These are phyloP conservation scores for Diaporthe caulivora DNA, from an alignment of 2,329 filamentous ascomycete genomes.

Conservation along the genomic window DNA sequence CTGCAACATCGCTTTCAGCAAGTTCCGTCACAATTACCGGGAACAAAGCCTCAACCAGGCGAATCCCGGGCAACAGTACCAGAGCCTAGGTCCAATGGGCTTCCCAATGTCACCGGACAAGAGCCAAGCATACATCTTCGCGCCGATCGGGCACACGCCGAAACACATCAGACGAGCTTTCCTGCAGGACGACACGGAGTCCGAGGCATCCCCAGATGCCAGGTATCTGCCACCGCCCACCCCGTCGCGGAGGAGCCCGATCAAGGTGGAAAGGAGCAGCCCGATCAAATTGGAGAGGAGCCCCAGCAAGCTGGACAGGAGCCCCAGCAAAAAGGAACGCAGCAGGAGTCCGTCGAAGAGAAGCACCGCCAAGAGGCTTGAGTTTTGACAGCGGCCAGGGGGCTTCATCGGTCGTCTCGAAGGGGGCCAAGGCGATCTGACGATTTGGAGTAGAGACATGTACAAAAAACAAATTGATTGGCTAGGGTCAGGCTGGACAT, in stretches of 20 bases:
- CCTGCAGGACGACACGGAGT: slow-evolving; percentile 61
- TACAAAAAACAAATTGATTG: slow-evolving; percentile 10
- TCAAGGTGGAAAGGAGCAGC: slow-evolving; percentile 63
- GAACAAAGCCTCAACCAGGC: slow-evolving; percentile 16
- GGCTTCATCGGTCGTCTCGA: no score
- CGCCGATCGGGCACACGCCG: slow-evolving; percentile 63
- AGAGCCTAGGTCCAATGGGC: slow-evolving; percentile 42
- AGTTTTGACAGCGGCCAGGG: neutral
- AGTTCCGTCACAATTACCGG: slow-evolving; percentile 46
- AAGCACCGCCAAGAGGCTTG: slow-evolving; percentile 6
- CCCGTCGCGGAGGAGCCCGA: slow-evolving; percentile 62
- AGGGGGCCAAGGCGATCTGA: neutral
- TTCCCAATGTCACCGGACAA: slow-evolving; percentile 44
- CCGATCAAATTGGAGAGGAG: slow-evolving; percentile 54
- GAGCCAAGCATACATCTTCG: slow-evolving; percentile 61
- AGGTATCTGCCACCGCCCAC: slow-evolving; percentile 59
- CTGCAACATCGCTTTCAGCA: slow-evolving; percentile 59
- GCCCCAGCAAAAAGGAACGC: slow-evolving; percentile 52
- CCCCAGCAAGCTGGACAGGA: slow-evolving; percentile 43
- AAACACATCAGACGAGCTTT: slow-evolving; percentile 56
- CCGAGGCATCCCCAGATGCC: slow-evolving; percentile 62
- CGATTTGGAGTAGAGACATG: neutral
- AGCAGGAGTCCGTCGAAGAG: slow-evolving; percentile 39
- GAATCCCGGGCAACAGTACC: slow-evolving; percentile 36
- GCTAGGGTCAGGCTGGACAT: neutral